Percentiles rank a stretch among this genome's conserved stretches.
Evolutionary conservation across 805 yeast genomes (phyloP).

Genomic region (Metschnikowia continentalis): DNA sequence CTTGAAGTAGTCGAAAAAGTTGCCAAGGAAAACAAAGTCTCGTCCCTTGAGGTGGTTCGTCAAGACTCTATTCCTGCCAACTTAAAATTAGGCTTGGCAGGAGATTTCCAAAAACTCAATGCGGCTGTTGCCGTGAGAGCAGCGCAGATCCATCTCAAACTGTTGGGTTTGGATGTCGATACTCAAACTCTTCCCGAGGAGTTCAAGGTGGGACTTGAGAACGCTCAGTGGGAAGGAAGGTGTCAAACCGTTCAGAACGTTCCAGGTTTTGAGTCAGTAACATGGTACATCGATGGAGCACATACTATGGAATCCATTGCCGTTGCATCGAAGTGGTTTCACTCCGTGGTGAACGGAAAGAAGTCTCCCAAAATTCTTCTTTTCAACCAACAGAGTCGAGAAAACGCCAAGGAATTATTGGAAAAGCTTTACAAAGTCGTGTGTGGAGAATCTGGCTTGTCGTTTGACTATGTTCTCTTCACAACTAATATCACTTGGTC

Average conservation of each 20-base stretch:
- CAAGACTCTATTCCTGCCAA: conserved; percentile 36
- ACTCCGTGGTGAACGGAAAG: conserved; percentile 15
- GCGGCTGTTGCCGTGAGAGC: conserved; percentile 84
- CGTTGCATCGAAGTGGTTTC: conserved; percentile 83
- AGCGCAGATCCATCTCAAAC: conserved; percentile 54
- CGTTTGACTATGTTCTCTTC: conserved; percentile 75
- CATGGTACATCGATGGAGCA: conserved; percentile 95
- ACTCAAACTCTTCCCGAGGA: conserved; percentile 40
- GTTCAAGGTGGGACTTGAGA: conserved; percentile 56
- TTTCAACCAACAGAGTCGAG: conserved; percentile 94
- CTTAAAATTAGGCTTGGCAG: conserved; percentile 68
- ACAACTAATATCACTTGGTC: conserved; percentile 92
- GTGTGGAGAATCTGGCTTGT: conserved; percentile 34
- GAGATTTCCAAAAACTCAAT: conserved; percentile 77
- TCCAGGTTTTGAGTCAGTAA: conserved; percentile 38
- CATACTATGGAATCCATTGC: conserved; percentile 85
- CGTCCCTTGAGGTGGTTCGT: conserved; percentile 48
- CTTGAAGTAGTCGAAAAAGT: conserved; percentile 56
- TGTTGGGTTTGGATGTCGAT: conserved; percentile 39
- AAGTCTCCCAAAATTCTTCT: conserved; percentile 49
- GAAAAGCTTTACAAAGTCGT: conserved; percentile 44
- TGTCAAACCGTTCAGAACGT: conserved; percentile 66
- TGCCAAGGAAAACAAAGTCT: conserved; percentile 57
- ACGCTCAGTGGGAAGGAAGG: conserved; percentile 91
- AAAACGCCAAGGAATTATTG: conserved; percentile 61